Base-by-base conservation (phyloP, 2,329 filamentous ascomycete species). In the Exophiala mesophila region DNA sequence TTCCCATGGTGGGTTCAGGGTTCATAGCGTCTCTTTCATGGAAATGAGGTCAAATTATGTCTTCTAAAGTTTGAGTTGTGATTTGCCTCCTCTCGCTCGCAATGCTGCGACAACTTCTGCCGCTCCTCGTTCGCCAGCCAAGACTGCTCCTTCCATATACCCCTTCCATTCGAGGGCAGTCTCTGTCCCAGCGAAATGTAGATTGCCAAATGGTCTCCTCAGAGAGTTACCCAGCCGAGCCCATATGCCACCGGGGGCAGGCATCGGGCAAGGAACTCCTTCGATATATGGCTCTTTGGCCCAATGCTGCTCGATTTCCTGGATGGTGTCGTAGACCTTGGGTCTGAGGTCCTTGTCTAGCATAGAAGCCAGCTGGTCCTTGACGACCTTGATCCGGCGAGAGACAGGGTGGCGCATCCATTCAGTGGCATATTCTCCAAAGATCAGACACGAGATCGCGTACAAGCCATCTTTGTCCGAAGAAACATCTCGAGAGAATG, bases 131-230 rank as follows among this genome's bases (percentile, higher is more conserved):
- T 72, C 61, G 1, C 75, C 75, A 32, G 63, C 67, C 2, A 66
- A 50, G 8, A 78, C 58, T 0, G 75, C 74, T 2, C 75, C 74
- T 45, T 78, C 74, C 69, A 78, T 76, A 52, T 77, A 77, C 0
- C 74, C 74, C 38, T 71, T 73, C 74, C 74, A 77, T 46, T 72
- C 66, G 3, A 53, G 60, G 0, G 70, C 66, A 1, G 67, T 73
- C 61, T 78, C 75, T 0, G 73, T 75, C 0, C 76, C 74, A 2
- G 66, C 72, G 47, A 76, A 78, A 47, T 77, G 69, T 2, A 76
- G 29, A 19, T 69, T 60, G 5, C 65, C 59, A 38, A 59, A 57
- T 1, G 59, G 53, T 30, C 62, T 54, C 5, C 65, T 52, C 4
- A 71, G 47, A 3, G 54, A 53, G 10, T 62, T 51, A 0, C 59